These are phyloP conservation scores for Colletotrichum lindemuthianum DNA, from an alignment of 2,329 filamentous ascomycete genomes.

Conservation along the genomic window DNA sequence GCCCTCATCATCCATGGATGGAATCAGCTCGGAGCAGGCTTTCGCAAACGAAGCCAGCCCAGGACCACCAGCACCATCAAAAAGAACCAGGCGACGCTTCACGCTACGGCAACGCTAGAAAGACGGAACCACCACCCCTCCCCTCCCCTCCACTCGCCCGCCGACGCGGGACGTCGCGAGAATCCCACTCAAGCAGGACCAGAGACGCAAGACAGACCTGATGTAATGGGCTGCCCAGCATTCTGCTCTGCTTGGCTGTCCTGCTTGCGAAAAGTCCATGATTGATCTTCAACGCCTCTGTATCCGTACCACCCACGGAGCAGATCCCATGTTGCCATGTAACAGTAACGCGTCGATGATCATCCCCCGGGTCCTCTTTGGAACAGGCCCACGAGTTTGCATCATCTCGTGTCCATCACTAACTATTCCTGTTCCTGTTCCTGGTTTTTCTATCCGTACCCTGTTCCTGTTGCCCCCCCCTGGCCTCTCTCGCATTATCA, in stretches of 20 bases:
- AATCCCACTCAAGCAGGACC: not conserved
- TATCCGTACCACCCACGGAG: constrained; percentile 11
- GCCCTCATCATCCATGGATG: no score
- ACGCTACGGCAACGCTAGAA: no score
- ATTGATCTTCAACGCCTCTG: constrained; percentile 19
- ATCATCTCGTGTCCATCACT: no score
- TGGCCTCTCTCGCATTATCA: not conserved
- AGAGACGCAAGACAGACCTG: not conserved
- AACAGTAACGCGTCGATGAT: no score
- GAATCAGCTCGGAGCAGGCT: not conserved
- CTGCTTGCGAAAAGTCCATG: not conserved
- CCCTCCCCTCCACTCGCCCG: no score
- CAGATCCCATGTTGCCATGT: not conserved
- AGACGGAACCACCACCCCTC: not conserved
- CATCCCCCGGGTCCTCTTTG: no score
- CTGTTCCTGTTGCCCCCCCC: constrained; percentile 2
- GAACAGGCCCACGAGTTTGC: no score
- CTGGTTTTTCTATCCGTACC: not conserved
- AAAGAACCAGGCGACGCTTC: not conserved
- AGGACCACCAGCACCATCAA: no score
- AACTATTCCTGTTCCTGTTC: no score
- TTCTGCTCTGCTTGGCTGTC: no score
- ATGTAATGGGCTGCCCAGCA: constrained; percentile 10
- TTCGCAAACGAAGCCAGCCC: not conserved
- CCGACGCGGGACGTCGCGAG: constrained; percentile 10